Conservation (phyloP, 768 basidiomycete genomes). For the Dictyophora rubrovolvata region DNA sequence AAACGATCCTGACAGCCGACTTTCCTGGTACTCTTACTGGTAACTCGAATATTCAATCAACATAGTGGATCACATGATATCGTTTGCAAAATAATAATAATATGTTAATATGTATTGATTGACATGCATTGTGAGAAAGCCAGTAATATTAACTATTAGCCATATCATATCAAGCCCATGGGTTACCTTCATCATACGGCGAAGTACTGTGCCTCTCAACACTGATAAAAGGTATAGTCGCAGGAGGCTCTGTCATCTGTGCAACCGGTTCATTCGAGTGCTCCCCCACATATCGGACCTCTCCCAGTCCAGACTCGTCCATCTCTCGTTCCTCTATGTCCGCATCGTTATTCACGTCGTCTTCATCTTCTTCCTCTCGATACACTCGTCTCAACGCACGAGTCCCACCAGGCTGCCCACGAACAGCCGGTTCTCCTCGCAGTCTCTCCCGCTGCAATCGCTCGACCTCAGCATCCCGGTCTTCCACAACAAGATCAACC, state of each 20-base stretch:
- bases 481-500: conserved; percentile 81
- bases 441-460: conserved; percentile 43
- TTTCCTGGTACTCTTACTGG: too few relatives aligned
- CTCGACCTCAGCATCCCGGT: conserved; percentile 41
- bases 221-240: not conserved
- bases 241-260: not conserved
- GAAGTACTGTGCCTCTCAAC: not conserved
- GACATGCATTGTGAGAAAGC: too few relatives aligned
- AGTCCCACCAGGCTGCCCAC: conserved; percentile 20
- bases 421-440: conserved; percentile 49
- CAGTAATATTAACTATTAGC: too few relatives aligned
- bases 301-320: not conserved
- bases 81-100: too few relatives aligned
- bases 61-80: too few relatives aligned
- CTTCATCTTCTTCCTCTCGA: conserved; percentile 31
- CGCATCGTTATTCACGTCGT: not conserved
- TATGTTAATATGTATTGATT: too few relatives aligned
- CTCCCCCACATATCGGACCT: not conserved
- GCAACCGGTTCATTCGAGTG: not conserved
- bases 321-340: not conserved
- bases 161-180: too few relatives aligned
- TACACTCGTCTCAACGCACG: conserved; percentile 38
- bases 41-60: too few relatives aligned
- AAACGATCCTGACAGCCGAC: too few relatives aligned
- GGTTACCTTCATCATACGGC: not conserved